These are phyloP conservation scores for Tricholoma sp. DNA, from an alignment of 768 basidiomycete species.

Conservation along the genomic window DNA sequence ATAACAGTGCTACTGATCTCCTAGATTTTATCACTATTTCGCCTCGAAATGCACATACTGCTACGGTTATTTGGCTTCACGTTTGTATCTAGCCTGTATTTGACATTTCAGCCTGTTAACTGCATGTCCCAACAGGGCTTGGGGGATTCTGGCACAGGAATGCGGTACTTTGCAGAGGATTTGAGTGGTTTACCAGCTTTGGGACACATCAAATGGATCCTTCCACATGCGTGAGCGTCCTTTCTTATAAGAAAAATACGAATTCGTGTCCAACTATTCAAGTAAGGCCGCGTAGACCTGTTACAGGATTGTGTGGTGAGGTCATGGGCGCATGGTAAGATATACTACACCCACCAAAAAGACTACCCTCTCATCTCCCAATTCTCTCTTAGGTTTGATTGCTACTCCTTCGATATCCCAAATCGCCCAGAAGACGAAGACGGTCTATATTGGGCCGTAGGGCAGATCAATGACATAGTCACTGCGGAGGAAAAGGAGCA, in stretches of 20 bases:
- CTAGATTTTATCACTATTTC: slow-evolving; percentile 3
- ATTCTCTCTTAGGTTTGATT: slow-evolving; percentile 44
- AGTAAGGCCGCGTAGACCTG: slow-evolving; percentile 28
- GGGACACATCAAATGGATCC: slow-evolving; percentile 62
- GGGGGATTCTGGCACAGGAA: slow-evolving; percentile 50
- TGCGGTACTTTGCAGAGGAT: slow-evolving; percentile 47
- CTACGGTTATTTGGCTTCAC: slow-evolving; percentile 67
- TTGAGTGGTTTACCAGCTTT: slow-evolving; percentile 35
- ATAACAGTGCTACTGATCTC: too few species aligned
- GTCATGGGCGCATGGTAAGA: slow-evolving; percentile 48
- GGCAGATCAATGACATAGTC: slow-evolving; percentile 52
- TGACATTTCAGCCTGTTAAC: not conserved
- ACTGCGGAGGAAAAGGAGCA: slow-evolving; percentile 47
- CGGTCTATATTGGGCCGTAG: slow-evolving; percentile 43
- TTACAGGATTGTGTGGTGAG: slow-evolving; percentile 52
- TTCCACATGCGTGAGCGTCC: slow-evolving; percentile 48
- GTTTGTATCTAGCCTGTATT: slow-evolving; percentile 28
- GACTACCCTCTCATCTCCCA: not conserved
- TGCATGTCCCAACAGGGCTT: slow-evolving; percentile 29
- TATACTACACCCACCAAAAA: not conserved
- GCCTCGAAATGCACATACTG: slow-evolving; percentile 27
- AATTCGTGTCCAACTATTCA: not conserved
- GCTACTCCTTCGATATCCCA: slow-evolving; percentile 39
- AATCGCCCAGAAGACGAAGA: slow-evolving; percentile 53
- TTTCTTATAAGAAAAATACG: slow-evolving; percentile 9